Base-by-base conservation (phyloP, 768 basidiomycete genomes). In the Termitomyces sp. region DNA sequence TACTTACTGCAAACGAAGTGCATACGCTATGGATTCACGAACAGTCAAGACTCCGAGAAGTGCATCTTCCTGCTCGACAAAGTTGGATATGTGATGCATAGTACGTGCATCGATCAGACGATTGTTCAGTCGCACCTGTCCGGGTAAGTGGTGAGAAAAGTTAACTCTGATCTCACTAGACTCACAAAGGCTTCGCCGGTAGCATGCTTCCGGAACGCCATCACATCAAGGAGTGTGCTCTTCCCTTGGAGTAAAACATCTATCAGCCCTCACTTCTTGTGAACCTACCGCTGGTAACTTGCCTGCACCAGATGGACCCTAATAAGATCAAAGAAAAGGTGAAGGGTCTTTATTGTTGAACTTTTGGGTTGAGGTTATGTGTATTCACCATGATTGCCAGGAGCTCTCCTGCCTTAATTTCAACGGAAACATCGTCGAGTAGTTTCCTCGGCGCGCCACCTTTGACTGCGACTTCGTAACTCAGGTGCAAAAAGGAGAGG, bases 31-130 rank as follows among this genome's bases (percentile, higher is more conserved):
- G 0, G 81, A 82, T 66, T 86, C 83, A 1, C 76, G 70, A 14
- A 83, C 84, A 16, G 84, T 83, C 31, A 85, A 67, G 14, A 82
- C 81, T 5, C 84, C 83, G 9, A 84, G 68, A 1, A 86, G 70
- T 0, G 82, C 78, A 59, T 86, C 84, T 58, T 82, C 79, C 60
- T 86, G 84, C 65, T 85, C 83, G 19, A 84, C 83, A 57, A 82
- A 85, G 5, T 73, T 74, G 6, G 67, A 84, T 49, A 73, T 76
- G 49, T 62, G 68, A 57, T 74, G 70, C 69, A 79, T 77, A 17
- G 53, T 45, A n/a, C 53, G 56, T 1, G 66, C 64, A 17, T 57
- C 56, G 2, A 78, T 52, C 3, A 42, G 17, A 46, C 59, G 60
- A 17, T 71, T 71, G 58, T 77, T 76, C 21, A 78, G 64, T 31